Base-by-base conservation (phyloP, 805 yeast species). In the Diddensiella santjacobensis region DNA sequence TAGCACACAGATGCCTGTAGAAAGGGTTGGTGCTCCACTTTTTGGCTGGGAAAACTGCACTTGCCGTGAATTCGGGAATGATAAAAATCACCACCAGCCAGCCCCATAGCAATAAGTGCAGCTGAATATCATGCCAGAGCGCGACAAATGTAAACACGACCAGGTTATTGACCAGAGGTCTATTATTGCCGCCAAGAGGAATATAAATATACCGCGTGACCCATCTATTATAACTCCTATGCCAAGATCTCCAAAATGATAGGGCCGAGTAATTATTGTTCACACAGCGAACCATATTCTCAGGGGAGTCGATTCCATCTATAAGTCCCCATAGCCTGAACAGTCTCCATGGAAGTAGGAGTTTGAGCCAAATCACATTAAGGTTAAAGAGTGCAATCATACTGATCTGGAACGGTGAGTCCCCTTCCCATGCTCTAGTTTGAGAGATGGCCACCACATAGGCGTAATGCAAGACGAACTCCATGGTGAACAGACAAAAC, bases 211-310 rank as follows among this genome's bases (percentile, higher is more conserved):
- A 93, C 52, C 96, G 75, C 22, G 86, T 77, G 29, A 87, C 84
- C 95, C 96, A 93, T 57, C 84, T 78, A 68, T 91, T 90, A 70
- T 73, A 93, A 42, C 95, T 84, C 61, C 98, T 78, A 67, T 93
- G 99, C 99, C 99, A 93, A 2, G 96, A 95, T 62, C 98, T 77
- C 99, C 99, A 93, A 65, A 93, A 93, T n/a, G 93, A 88, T 52
- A 87, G 66, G 0, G 96, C 93, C 29, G 95, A 84, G 65, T 83
- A 93, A 67, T 93, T 93, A 67, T 93, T 88, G 64, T 88, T 86
- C 80, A 93, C 87, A 63, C 98, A 90, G 50, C 99, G 74, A 48
- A 93, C 81, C 98, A 93, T 93, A 61, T 93, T 93, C 63, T 93
- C 99, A 2, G 99, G 98, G 0, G 98, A 87, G 61, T 93, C 98